Evolutionary conservation across 2,329 filamentous ascomycete genomes (phyloP), one percentile per base, ranked within the genome.

Genomic region (Aspergillus quadricinctus): DNA sequence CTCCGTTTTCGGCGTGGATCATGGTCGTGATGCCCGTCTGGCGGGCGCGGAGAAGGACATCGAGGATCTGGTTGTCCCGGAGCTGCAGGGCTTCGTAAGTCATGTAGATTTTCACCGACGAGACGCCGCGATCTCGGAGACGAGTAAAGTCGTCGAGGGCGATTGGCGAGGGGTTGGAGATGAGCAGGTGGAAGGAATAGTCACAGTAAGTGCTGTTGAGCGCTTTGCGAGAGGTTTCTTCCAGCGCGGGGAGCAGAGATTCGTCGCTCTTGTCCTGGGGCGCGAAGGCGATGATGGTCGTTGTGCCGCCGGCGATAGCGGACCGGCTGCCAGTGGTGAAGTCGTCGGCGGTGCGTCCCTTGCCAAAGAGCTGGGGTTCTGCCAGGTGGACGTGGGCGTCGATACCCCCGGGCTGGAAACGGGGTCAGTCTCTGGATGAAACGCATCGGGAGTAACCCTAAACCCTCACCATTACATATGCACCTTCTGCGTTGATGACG

Each of bases 271-370:
- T 78, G 41, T 74, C 70, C 64, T 85, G 82, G 3, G 78, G 77
- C 0, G 83, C 83, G 66, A 87, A 86, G 0, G 81, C 75, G 7
- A 86, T 69, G 14, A 86, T 73, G 0, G 83, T 85, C 0, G 83
- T 86, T 4, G 78, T 85, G 25, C 83, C 83, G 8, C 83, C 83
- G 2, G 81, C 81, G 53, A 85, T 76, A 4, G 83, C 83, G 23
- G 77, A 80, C 8, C 82, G 74, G 0, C 81, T 80, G 0, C 82
- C 82, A 2, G 73, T 75, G 57, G 80, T 74, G 64, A 74, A 81
- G 17, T 69, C 75, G 53, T 80, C 78, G 2, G 77, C 72, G 1
- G 74, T 78, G n/a, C 60, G 57, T 14, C 60, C 60, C 40, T 64
- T 62, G 11, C 75, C 73, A 3, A 37, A 37, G 31, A 37, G 31